These are phyloP conservation scores for Sphaceloma murrayae DNA, from an alignment of 2,329 filamentous ascomycete species.

Conservation along the genomic window DNA sequence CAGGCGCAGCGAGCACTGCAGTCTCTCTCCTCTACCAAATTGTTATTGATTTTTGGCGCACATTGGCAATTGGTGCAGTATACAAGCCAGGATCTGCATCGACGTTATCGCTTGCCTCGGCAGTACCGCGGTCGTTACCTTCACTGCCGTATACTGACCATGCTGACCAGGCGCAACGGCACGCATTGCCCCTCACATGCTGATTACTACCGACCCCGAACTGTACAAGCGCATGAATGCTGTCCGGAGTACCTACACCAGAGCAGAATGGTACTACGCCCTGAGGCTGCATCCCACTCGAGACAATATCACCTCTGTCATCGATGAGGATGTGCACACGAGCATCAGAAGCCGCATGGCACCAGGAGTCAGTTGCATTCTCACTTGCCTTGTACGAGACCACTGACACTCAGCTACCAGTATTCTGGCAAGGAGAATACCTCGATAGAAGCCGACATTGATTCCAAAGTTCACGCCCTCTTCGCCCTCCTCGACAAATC, in stretches of 20 bases:
- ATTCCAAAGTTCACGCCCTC: conserved; percentile 29
- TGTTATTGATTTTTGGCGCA: no score
- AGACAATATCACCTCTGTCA: conserved; percentile 33
- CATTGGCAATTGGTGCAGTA: no score
- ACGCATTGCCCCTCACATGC: conserved; percentile 30
- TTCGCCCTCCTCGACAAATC: conserved; percentile 28
- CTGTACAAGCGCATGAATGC: conserved; percentile 33
- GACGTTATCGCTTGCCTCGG: background rate
- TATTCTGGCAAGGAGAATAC: conserved; percentile 35
- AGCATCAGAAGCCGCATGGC: conserved; percentile 31
- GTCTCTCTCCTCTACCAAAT: no score
- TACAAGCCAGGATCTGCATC: no score
- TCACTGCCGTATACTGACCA: conserved; percentile 19
- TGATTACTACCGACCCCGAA: conserved; percentile 31
- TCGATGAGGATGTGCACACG: conserved; percentile 32
- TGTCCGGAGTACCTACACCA: conserved; percentile 29
- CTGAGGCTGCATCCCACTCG: conserved; percentile 33
- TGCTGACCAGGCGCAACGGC: conserved; percentile 29
- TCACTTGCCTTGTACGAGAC: background rate
- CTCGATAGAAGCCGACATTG: conserved; percentile 31
- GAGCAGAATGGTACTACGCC: conserved; percentile 31
- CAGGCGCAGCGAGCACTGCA: no score
- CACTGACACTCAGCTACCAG: background rate
- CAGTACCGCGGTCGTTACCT: background rate
- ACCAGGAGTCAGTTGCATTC: conserved; percentile 22